Conservation (phyloP, 805 yeast species). For the Candida yuanshanica region DNA sequence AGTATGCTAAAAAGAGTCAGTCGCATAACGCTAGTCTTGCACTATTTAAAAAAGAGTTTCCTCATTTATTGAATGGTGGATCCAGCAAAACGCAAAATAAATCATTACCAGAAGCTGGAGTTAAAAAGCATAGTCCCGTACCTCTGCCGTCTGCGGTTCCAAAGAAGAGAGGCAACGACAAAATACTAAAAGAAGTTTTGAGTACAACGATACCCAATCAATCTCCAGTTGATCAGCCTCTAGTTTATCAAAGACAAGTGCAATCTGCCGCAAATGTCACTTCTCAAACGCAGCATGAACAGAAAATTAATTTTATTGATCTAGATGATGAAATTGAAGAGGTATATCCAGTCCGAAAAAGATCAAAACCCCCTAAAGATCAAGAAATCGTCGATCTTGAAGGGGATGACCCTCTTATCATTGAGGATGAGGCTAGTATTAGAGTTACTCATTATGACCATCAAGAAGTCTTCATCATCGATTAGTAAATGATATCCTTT, state of each 20-base stretch:
- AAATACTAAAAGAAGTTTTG: not conserved
- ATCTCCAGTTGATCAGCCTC: not conserved
- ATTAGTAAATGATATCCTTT: too few relatives aligned
- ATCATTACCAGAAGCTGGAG: slow-evolving; percentile 1
- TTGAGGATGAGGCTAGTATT: not conserved
- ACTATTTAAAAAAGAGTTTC: slow-evolving; percentile 56
- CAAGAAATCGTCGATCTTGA: not conserved
- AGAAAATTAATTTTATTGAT: not conserved
- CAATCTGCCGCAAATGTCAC: too few relatives aligned
- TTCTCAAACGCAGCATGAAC: not conserved
- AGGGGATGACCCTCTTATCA: not conserved
- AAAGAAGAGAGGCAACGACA: not conserved
- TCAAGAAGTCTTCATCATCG: not conserved
- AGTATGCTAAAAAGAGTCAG: slow-evolving; percentile 50
- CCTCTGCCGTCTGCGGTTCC: not conserved
- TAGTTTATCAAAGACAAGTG: not conserved
- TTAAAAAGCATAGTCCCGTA: not conserved
- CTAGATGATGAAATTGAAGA: not conserved
- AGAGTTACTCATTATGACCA: not conserved
- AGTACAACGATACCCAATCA: not conserved
- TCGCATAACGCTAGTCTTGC: slow-evolving; percentile 22
- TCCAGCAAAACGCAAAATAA: not conserved
- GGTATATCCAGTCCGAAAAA: not conserved
- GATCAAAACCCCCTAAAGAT: not conserved
- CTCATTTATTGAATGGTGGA: slow-evolving; percentile 25